Evolutionary conservation across 176 grass and related monocot genomes (phyloP).

Genomic region (Eleusine coracana): DNA sequence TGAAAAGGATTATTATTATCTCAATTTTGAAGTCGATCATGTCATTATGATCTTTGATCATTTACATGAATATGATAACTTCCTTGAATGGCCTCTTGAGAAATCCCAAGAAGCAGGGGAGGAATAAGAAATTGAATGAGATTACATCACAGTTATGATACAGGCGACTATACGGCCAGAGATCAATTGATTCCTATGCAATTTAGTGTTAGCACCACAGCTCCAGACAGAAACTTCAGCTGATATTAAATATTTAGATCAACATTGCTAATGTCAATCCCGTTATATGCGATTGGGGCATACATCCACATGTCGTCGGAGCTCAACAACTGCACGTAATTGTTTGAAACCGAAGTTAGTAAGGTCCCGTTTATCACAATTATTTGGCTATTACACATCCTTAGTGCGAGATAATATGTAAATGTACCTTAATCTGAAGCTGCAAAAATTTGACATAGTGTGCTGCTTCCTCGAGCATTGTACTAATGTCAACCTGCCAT

Average conservation of each 20-base stretch:
- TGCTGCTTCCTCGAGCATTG: constrained; percentile 97
- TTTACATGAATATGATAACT: constrained; percentile 39
- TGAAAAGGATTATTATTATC: neutral
- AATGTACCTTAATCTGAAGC: constrained; percentile 88
- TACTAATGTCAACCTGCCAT: constrained; percentile 92
- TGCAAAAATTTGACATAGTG: constrained; percentile 95
- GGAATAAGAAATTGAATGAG: constrained; percentile 14
- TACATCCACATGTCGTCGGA: constrained; percentile 98
- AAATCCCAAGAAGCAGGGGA: constrained; percentile 25
- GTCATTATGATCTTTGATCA: constrained; percentile 46
- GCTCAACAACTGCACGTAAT: constrained; percentile 80
- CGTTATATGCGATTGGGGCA: constrained; percentile 87
- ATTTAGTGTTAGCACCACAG: constrained; percentile 46
- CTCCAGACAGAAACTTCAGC: constrained; percentile 16
- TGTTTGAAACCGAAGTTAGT: constrained; percentile 31
- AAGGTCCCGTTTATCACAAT: neutral
- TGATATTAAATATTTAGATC: constrained; percentile 59
- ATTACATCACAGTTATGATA: constrained; percentile 50
- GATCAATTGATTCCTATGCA: constrained; percentile 38
- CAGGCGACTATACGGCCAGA: constrained; percentile 18
- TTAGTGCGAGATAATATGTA: neutral
- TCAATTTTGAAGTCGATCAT: constrained; percentile 31
- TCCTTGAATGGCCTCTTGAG: constrained; percentile 19
- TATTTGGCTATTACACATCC: constrained; percentile 5
- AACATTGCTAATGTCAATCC: constrained; percentile 71